Conservation (phyloP, 805 yeast genomes). For the Candida oleophila region DNA sequence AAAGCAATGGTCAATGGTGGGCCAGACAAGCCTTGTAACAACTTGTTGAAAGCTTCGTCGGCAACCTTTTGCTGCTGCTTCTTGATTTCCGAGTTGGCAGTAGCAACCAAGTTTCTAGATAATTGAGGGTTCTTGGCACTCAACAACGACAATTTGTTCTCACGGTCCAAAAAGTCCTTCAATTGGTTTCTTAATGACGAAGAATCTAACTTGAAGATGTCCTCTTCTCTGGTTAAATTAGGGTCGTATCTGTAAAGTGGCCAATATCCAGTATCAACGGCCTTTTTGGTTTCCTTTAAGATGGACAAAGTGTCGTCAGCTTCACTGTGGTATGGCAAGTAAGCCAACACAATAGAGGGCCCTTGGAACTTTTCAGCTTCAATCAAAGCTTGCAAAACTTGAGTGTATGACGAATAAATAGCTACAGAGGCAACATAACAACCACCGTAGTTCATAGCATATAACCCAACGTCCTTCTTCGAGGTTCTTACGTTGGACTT, state of each 20-base stretch:
- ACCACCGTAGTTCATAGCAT: constrained; percentile 90
- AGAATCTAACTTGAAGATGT: constrained; percentile 82
- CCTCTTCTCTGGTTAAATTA: constrained; percentile 41
- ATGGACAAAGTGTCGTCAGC: constrained; percentile 68
- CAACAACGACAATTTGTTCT: constrained; percentile 79
- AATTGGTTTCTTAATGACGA: constrained; percentile 75
- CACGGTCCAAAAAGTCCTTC: constrained; percentile 80
- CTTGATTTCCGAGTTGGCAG: constrained; percentile 58
- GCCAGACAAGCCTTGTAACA: constrained; percentile 85
- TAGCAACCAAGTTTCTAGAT: constrained; percentile 67
- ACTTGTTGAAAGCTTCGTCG: constrained; percentile 69
- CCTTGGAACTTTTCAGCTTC: constrained; percentile 91
- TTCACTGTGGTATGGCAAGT: constrained; percentile 73
- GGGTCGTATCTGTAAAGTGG: constrained; percentile 91
- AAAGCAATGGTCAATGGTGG: constrained; percentile 85
- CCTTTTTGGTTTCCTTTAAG: constrained; percentile 80
- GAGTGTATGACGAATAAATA: constrained; percentile 89
- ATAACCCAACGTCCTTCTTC: constrained; percentile 89
- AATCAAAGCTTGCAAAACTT: constrained; percentile 79
- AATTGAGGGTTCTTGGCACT: constrained; percentile 70
- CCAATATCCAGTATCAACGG: constrained; percentile 96
- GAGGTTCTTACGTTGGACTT: constrained; percentile 47
- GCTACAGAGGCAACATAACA: constrained; percentile 94
- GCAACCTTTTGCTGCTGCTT: constrained; percentile 64
- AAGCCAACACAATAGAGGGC: constrained; percentile 88